Base-by-base conservation (phyloP, 1,139 yeast genomes). In the Candida glucosophila region DNA sequence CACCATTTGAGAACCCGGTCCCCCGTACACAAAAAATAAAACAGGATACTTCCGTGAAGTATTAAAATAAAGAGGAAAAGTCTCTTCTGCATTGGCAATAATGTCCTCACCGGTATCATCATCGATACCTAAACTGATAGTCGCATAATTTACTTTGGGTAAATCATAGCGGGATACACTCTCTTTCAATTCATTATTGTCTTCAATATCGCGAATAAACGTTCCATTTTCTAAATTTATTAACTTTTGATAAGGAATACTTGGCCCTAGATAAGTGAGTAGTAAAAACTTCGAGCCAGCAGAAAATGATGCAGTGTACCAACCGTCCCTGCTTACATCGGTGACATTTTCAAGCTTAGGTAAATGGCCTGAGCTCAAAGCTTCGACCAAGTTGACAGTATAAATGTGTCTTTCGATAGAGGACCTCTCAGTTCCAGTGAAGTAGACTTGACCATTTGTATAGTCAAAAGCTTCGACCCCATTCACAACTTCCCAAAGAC, bases 1-100 rank as follows among this genome's bases (percentile, higher is more conserved):
- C 4, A 79, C 86, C 28, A 67, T 55, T 43, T 80, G 92, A 3
- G 86, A 76, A 17, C 81, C 82, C n/a, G 92, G 92, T 0, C 92
- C 92, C 12, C 88, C 88, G 42, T 80, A 80, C 3, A 78, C 81
- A 40, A 60, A 79, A 44, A 80, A 79, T 30, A 80, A 57, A 0
- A 80, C 71, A 0, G 92, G 92, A 44, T 80, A 80, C 43, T 73
- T 56, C 36, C 58, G 58, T 2, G 48, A 37, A 4, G 65, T 55
- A 37, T 77, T 65, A 40, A 80, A 80, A 33, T 65, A 57, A 26
- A 73, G 62, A 3, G 92, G 92, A 17, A 73, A 55, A 2, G 78
- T 73, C 43, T 79, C 88, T 32, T 66, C 56, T 13, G 70, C 67
- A 43, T 77, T 74, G 3, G 65, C 77, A 3, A 55, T 39, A 24